Conservation (phyloP, 345 rosid genomes). For the Boechera stricta region DNA sequence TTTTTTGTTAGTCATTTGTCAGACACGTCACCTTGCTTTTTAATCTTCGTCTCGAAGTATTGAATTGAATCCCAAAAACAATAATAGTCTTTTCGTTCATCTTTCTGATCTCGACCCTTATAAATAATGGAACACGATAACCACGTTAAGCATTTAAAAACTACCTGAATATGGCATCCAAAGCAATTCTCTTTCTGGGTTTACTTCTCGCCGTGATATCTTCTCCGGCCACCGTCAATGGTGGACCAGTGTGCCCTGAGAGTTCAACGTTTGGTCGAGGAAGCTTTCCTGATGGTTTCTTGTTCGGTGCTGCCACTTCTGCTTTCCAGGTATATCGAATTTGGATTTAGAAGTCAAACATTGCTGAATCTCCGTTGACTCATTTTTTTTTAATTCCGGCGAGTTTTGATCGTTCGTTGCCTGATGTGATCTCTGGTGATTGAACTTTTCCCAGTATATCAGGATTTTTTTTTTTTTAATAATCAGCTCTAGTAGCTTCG, state of each 20-base stretch:
- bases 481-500: conserved; percentile 1
- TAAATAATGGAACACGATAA: conserved; percentile 35
- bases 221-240: conserved; percentile 33
- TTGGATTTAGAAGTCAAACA: neutral
- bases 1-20: neutral
- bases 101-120: conserved; percentile 5
- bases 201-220: conserved; percentile 21
- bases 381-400: neutral
- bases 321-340: conserved; percentile 46
- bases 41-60: conserved; percentile 47
- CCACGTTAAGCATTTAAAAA: conserved; percentile 1
- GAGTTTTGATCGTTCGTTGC: neutral
- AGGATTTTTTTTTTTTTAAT: too few species aligned
- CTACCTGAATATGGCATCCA: conserved; percentile 15
- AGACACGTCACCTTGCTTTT: conserved; percentile 43
- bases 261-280: conserved; percentile 43
- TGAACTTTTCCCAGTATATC: too few species aligned
- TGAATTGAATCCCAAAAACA: conserved; percentile 13
- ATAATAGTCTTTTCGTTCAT: neutral
- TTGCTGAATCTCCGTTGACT: conserved; percentile 2
- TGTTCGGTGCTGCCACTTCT: conserved; percentile 49
- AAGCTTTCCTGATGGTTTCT: conserved; percentile 46
- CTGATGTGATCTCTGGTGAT: neutral
- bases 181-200: conserved; percentile 41
- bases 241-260: conserved; percentile 32